Evolutionary conservation across 2,329 filamentous ascomycete genomes (phyloP).

Genomic region (Arthrinium puccinioides): DNA sequence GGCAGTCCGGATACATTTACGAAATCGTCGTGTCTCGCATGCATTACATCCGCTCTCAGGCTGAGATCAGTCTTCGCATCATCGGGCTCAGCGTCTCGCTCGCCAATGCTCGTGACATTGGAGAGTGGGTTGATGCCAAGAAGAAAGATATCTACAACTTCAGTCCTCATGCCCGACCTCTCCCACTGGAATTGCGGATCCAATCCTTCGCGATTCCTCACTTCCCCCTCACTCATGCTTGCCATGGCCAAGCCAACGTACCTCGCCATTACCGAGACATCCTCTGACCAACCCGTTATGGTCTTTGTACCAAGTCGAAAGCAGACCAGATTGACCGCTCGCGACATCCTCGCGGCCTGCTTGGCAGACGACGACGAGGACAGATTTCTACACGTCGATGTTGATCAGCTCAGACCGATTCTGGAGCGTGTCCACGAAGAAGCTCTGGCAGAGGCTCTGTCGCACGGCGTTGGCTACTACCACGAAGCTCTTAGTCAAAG

Average conservation of each 20-base stretch:
- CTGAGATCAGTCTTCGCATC: constrained; percentile 77
- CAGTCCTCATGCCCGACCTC: constrained; percentile 80
- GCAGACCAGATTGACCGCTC: constrained; percentile 79
- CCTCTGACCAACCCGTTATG: constrained; percentile 80
- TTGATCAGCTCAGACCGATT: constrained; percentile 74
- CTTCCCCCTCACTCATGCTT: constrained; percentile 95
- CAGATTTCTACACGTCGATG: constrained; percentile 80
- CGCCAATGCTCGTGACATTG: constrained; percentile 86
- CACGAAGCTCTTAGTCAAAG: constrained; percentile 85
- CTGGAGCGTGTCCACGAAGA: constrained; percentile 79
- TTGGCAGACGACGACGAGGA: constrained; percentile 87
- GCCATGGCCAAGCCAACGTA: constrained; percentile 97
- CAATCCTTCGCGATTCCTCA: constrained; percentile 95
- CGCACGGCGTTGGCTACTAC: constrained; percentile 93
- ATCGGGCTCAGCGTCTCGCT: constrained; percentile 86
- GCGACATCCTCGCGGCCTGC: constrained; percentile 82
- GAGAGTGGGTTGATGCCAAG: constrained; percentile 95
- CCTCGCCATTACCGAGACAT: constrained; percentile 79
- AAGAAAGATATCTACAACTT: constrained; percentile 99
- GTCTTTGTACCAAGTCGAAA: constrained; percentile 91
- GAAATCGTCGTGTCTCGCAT: constrained; percentile 97
- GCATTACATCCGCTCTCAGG: constrained; percentile 89
- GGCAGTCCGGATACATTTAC: constrained; percentile 80
- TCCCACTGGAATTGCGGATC: constrained; percentile 87
- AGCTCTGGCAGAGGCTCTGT: constrained; percentile 79